phyloP scores from a whole-genome alignment of 495 filamentous ascomycete genomes.

The Xylaria telfairii region DNA sequence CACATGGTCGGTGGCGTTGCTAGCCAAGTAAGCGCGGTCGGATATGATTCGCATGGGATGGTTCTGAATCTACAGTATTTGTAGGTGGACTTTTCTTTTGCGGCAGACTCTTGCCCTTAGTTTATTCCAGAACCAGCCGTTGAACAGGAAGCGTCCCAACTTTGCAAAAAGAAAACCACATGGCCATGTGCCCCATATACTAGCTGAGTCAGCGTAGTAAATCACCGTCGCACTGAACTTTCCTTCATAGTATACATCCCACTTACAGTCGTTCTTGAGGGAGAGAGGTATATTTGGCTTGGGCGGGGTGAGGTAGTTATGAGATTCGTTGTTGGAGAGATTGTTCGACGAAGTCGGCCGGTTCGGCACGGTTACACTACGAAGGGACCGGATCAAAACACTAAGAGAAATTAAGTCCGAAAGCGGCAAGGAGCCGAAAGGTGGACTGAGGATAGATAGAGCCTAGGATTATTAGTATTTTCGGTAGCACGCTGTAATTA shows the following conservation, averaged over 20 bases:
- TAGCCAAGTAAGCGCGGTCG: background rate
- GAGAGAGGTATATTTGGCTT: background rate
- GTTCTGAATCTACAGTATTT: background rate
- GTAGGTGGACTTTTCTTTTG: conserved; percentile 19
- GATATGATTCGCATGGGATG: conserved; percentile 1
- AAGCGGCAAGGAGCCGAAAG: conserved; percentile 16
- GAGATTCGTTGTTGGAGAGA: background rate
- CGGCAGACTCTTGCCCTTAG: background rate
- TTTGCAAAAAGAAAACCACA: conserved; percentile 3
- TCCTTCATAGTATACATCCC: too few species aligned
- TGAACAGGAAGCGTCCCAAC: background rate
- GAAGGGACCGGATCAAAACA: background rate
- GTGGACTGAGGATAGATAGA: background rate
- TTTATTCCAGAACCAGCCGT: conserved; percentile 4
- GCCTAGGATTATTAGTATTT: conserved; percentile 1
- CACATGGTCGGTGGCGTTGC: background rate
- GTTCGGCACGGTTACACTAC: conserved; percentile 12
- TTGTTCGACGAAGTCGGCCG: background rate
- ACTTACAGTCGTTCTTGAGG: background rate
- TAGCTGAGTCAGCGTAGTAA: background rate
- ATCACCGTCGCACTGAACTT: background rate
- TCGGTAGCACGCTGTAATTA: conserved; percentile 12
- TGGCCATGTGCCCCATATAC: background rate
- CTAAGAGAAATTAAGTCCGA: conserved; percentile 6
- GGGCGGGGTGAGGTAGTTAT: background rate